These are phyloP conservation scores for Ceratonia siliqua DNA, from an alignment of 306 rosid genomes.

Conservation along the genomic window DNA sequence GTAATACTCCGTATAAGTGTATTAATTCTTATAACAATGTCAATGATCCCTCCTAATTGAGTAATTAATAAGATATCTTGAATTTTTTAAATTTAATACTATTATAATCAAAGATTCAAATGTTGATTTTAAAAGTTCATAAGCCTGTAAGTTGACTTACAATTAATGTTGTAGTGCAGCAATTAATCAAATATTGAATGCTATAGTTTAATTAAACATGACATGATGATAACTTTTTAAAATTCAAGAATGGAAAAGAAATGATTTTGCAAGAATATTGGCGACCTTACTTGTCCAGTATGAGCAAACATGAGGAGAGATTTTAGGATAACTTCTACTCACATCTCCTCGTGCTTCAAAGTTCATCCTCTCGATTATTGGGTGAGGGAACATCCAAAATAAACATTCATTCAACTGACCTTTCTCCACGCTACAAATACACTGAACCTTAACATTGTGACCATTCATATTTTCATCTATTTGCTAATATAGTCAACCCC, in stretches of 20 bases:
- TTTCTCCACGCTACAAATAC: neutral
- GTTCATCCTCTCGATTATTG: conserved; percentile 15
- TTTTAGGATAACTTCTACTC: neutral
- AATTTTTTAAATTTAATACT: no score
- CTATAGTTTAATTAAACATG: neutral
- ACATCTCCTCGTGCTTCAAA: neutral
- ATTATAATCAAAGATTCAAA: no score
- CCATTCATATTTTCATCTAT: neutral
- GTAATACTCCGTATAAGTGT: no score
- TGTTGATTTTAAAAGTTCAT: no score
- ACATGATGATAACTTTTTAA: conserved; percentile 8
- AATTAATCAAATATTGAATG: neutral
- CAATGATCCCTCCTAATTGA: no score
- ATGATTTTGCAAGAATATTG: neutral
- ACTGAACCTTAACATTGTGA: neutral
- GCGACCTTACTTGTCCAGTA: conserved; percentile 12
- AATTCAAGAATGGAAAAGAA: neutral
- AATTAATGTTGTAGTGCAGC: no score
- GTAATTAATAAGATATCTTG: no score
- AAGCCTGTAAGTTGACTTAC: no score
- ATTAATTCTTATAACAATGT: no score
- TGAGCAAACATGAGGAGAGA: neutral
- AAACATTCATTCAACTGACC: conserved; percentile 3
- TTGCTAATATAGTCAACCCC: neutral
- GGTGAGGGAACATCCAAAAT: neutral